Evolutionary conservation across 495 filamentous ascomycete species (phyloP), one percentile per base, ranked within the genome.

Genomic region (Echria macrotheca): DNA sequence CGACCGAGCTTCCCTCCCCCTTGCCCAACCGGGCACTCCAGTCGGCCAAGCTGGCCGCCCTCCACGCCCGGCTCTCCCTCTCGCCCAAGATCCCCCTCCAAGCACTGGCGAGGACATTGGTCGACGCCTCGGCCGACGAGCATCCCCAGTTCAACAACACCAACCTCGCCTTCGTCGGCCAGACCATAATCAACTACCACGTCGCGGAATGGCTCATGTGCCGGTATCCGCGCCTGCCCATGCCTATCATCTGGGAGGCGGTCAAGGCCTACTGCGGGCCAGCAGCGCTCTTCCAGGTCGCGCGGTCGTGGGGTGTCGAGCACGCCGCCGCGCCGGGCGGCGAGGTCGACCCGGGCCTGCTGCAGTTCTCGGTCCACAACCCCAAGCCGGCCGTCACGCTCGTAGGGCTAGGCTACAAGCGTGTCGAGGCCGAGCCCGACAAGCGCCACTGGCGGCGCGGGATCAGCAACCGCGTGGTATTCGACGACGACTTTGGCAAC

Each of bases 331-430:
- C 78, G 26, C 91, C 93, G 1, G 91, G 89, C 17, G 83, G 79
- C 37, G 88, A 97, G 68, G 91, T 97, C 46, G 91, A 98, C 65
- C 86, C 91, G 1, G 94, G 93, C 8, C 70, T 91, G n/a, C 75
- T 98, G 32, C 94, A 97, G 64, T 93, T 87, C 44, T 12, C 18
- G 11, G 29, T 33, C 69, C 74, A 71, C 44, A 67, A 78, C 37
- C 41, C 84, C 28, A 65, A 71, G 25, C 77, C 85, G 1, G 85
- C 85, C 11, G 69, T 77, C 22, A 66, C 76, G 28, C 55, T 73
- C 53, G 32, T 41, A 23, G 57, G 38, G 49, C 69, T 65, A 63
- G 73, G 65, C 12, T 73, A 64, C 59, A 52, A 62, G 33, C 69
- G 73, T 19, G 56, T 59, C 9, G 65, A 70, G 50, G 37, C 58